These are phyloP conservation scores for Aspergillus eucalypticola DNA, from an alignment of 2,329 filamentous ascomycete species.

Conservation along the genomic window DNA sequence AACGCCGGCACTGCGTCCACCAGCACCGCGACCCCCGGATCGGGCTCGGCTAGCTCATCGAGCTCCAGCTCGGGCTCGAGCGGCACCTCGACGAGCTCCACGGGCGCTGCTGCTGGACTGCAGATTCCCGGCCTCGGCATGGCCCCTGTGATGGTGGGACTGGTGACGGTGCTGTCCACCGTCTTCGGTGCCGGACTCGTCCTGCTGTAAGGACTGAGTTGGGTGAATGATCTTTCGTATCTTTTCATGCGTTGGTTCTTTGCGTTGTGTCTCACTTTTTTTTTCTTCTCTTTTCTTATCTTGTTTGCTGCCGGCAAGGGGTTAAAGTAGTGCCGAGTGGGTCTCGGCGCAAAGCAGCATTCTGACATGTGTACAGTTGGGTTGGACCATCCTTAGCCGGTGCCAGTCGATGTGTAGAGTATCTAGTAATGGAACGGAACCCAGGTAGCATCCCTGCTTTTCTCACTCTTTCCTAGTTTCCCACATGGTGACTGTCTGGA, in stretches of 20 bases:
- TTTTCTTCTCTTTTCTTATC: conserved; percentile 15
- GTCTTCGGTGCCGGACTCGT: conserved; percentile 53
- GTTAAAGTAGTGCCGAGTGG: background rate
- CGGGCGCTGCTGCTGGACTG: conserved; percentile 48
- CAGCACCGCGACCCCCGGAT: conserved; percentile 52
- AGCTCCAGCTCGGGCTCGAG: conserved; percentile 10
- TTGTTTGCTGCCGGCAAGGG: background rate
- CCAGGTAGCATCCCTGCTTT: background rate
- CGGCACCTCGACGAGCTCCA: conserved; percentile 31
- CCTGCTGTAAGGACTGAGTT: conserved; percentile 28
- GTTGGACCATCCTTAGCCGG: conserved; percentile 12
- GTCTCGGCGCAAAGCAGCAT: background rate
- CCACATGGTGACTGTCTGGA: too few relatives aligned
- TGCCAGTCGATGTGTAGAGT: conserved; percentile 5
- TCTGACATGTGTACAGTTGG: conserved; percentile 18
- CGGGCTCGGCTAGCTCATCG: conserved; percentile 42
- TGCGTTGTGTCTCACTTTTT: conserved; percentile 14
- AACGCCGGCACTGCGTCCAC: conserved; percentile 53
- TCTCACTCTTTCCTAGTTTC: too few relatives aligned
- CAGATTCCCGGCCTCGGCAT: conserved; percentile 48
- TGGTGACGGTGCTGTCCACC: conserved; percentile 54
- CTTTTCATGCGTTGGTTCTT: background rate
- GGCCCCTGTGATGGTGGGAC: conserved; percentile 54
- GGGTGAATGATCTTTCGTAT: too few relatives aligned
- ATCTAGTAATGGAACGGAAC: background rate